Conservation (phyloP, 805 yeast genomes). For the Metschnikowia cerradonensis region DNA sequence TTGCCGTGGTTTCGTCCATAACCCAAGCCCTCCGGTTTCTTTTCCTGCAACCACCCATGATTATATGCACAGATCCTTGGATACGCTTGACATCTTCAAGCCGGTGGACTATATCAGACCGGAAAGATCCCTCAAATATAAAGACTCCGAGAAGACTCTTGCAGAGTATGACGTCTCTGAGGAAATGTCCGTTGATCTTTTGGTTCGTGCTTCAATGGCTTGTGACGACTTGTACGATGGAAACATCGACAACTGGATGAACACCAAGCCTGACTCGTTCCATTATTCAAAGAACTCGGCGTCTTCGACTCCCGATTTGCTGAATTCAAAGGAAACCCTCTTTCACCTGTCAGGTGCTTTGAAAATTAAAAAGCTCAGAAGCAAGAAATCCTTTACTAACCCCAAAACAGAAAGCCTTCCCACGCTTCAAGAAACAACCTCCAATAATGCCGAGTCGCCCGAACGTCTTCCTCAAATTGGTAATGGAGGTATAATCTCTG, state of each 20-base stretch:
- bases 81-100: background rate
- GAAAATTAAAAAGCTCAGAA: slow-evolving; percentile 3
- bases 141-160: slow-evolving; percentile 4
- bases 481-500: background rate
- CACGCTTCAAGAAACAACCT: slow-evolving; percentile 1
- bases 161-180: slow-evolving; percentile 2
- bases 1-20: background rate
- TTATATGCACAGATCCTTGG: background rate
- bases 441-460: background rate
- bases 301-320: background rate
- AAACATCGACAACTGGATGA: slow-evolving; percentile 15
- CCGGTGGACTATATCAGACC: background rate
- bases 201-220: slow-evolving; percentile 12
- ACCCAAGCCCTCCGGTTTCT: slow-evolving; percentile 2
- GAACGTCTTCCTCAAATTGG: background rate
- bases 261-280: background rate
- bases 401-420: background rate
- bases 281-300: background rate
- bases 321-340: background rate
- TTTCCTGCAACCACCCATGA: background rate
- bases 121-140: background rate
- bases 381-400: background rate
- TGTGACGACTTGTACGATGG: slow-evolving; percentile 9
- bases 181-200: slow-evolving; percentile 8
- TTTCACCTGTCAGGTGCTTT: slow-evolving; percentile 1